These are phyloP conservation scores for Leishmania mexicana DNA, from an alignment of 208 protist genomes.

Conservation along the genomic window DNA sequence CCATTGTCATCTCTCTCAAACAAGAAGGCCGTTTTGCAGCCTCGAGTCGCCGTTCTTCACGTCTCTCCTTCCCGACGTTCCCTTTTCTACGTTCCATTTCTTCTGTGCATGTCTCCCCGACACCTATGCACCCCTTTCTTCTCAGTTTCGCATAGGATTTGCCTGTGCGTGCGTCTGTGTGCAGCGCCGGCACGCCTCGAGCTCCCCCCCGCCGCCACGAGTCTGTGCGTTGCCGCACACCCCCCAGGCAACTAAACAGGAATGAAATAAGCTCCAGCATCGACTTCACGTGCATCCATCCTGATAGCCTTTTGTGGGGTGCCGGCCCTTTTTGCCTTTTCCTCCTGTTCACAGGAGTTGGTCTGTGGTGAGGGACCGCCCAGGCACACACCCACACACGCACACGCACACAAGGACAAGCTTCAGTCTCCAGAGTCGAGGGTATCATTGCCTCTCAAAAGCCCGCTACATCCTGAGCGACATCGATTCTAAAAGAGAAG, in stretches of 20 bases:
- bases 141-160: background rate
- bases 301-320: background rate
- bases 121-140: too few species aligned
- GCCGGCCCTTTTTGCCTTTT: background rate
- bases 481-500: background rate
- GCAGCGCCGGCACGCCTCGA: background rate
- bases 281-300: background rate
- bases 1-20: background rate
- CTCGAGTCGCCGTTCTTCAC: background rate
- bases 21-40: background rate
- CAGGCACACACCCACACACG: background rate
- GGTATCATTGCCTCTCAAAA: background rate
- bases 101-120: background rate
- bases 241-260: background rate
- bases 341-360: background rate
- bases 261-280: background rate
- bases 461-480: background rate
- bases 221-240: background rate
- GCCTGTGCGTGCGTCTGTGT: background rate
- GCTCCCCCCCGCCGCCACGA: background rate
- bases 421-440: background rate
- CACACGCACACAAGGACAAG: background rate
- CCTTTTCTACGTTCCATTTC: background rate
- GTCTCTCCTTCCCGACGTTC: background rate
- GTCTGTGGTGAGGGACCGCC: background rate